Evolutionary conservation across 2,329 filamentous ascomycete genomes (phyloP).

Genomic region (Magnaporthiopsis poae): DNA sequence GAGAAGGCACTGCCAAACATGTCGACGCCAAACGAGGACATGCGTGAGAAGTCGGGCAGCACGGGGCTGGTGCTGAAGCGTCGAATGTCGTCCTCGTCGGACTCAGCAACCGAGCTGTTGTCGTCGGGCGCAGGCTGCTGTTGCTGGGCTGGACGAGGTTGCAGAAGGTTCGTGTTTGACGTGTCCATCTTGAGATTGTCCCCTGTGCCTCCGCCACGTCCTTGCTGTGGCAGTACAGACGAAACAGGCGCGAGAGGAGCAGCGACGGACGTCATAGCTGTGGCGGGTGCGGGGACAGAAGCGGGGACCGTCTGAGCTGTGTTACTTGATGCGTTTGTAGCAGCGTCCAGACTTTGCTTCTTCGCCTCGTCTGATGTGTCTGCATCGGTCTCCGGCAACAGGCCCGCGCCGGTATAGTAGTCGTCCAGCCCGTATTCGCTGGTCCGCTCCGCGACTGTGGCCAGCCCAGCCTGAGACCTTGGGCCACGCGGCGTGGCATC

Average conservation of each 20-base stretch:
- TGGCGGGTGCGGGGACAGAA: conserved; percentile 17
- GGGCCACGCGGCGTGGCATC: conserved; percentile 12
- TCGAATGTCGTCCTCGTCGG: conserved; percentile 15
- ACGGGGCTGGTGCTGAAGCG: conserved; percentile 44
- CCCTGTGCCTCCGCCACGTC: background rate
- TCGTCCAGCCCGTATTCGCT: conserved; percentile 48
- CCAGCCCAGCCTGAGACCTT: conserved; percentile 31
- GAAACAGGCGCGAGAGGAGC: background rate
- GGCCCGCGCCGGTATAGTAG: background rate
- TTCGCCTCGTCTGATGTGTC: background rate
- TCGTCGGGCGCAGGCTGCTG: background rate
- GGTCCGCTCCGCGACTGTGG: conserved; percentile 47
- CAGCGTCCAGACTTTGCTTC: background rate
- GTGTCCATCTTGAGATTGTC: background rate
- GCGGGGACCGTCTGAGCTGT: conserved; percentile 12
- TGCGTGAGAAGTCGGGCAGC: conserved; percentile 46
- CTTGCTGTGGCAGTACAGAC: background rate
- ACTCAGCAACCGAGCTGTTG: background rate
- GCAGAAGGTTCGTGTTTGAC: background rate
- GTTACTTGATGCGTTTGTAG: background rate
- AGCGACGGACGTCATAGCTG: conserved; percentile 8
- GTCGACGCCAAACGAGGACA: conserved; percentile 52
- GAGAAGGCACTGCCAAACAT: conserved; percentile 30
- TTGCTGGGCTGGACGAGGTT: background rate
- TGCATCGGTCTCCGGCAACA: background rate